Base-by-base conservation (phyloP, 129 eudicot species). In the Tagetes patula region DNA sequence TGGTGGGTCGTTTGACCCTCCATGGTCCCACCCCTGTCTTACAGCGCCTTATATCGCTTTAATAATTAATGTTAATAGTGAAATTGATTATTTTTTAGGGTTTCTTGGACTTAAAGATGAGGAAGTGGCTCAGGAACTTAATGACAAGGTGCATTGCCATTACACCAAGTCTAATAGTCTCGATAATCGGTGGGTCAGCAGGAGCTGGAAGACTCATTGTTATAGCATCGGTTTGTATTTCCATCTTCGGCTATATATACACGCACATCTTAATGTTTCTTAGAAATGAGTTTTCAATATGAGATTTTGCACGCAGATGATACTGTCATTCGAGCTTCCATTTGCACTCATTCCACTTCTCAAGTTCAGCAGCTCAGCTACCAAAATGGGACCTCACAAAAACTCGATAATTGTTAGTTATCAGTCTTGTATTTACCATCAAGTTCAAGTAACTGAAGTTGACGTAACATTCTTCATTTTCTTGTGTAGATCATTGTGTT, bases 311-410 rank as follows among this genome's bases (percentile, higher is more conserved):
- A 3, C 48, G 72, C 87, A 90, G 96, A 90, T 90, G 96, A 90
- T 87, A 69, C 55, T 87, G 37, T 90, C 96, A 6, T 87, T 90
- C 75, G 93, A 90, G 65, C 93, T 90, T 45, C 96, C 96, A 71
- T 90, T 90, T 75, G 93, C 96, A 27, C 90, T 90, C 42, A 81
- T 90, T 59, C 96, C 93, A 33, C 88, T 90, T 53, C 93, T 87
- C 53, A 90, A 90, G 74, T 90, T 90, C 78, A 90, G 93, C 65
- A 87, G 93, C 76, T 78, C 84, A 75, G 36, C 81, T 20, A 85
- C 84, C 63, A 90, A 90, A 81, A 83, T 90, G 94, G 96, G 91
- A 40, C 90, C 90, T 38, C 96, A 90, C 81, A 87, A 81, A 73
- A 90, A 87, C 85, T 90, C 91, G 13, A 82, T 53, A 0, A 72